Base-by-base conservation (phyloP, 495 filamentous ascomycete species). In the Talaromyces wortmannii region DNA sequence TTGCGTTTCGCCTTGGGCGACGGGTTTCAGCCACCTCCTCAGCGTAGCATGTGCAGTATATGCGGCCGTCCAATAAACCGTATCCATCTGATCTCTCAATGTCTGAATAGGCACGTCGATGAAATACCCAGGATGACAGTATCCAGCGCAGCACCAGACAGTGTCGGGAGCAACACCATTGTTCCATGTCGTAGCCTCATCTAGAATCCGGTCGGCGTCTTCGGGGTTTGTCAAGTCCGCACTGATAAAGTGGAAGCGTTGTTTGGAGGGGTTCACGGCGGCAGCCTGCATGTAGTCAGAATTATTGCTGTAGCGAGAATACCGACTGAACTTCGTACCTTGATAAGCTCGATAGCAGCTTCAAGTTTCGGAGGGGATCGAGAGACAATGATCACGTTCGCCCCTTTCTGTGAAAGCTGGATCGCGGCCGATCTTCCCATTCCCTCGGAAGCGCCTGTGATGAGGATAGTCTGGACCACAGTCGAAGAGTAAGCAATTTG, bases 401-500 rank as follows among this genome's bases (percentile, higher is more conserved):
- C 95, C 57, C 94, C 94, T 75, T 90, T 94, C 52, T 73, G 68
- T 5, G 94, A 81, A 16, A 97, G 80, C 53, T 89, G 78, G 17
- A 79, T 75, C 4, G 84, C 92, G 15, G 86, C 81, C 56, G 78
- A 81, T 62, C 78, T 81, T 58, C 94, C 94, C 88, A 96, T 89
- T 49, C 94, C 94, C 65, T 96, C 88, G 1, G 95, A 97, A 52
- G 84, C 92, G 42, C 94, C 94, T 11, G 94, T 98, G 52, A 98
- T 76, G 18, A 97, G 71, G 55, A 94, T 80, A 5, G 89, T 94
- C 90, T 92, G 46, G 15, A 17, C 54, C 58, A 7, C 33, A 43
- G 52, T 31, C 4, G 3, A 15, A 11, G 3, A 40, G 36, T 40
- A 40, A 40, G 36, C 13, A 40, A 2, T 40, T 40, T 40, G 1